Percentiles rank a stretch among this genome's conserved stretches.
phyloP scores from a whole-genome alignment of 2,329 filamentous ascomycete genomes.

The Penicillium sp. region DNA sequence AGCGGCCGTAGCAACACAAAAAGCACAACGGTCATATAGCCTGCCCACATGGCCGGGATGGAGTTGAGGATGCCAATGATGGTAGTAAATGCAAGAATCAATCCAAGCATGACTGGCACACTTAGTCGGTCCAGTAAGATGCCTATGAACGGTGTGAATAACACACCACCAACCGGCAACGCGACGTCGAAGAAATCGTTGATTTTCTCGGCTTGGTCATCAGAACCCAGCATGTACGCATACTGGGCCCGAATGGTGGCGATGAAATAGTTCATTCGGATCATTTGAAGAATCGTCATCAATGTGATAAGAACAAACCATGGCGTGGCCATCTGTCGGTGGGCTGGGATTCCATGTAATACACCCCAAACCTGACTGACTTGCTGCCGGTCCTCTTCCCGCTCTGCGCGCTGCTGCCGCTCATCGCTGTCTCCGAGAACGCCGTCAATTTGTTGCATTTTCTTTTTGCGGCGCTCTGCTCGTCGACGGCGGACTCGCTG shows the following conservation, averaged over 20 bases:
- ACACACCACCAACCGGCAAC: conserved; percentile 71
- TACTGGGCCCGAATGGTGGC: conserved; percentile 82
- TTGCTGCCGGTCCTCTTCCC: conserved; percentile 63
- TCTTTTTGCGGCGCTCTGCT: conserved; percentile 54
- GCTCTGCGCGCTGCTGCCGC: conserved; percentile 51
- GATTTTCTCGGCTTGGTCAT: conserved; percentile 57
- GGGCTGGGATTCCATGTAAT: conserved; percentile 64
- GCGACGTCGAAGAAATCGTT: conserved; percentile 82
- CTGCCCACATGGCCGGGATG: conserved; percentile 58
- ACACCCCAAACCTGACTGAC: conserved; percentile 77
- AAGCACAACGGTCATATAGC: conserved; percentile 69
- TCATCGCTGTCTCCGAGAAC: conserved; percentile 63
- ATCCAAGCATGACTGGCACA: conserved; percentile 62
- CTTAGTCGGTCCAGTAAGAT: conserved; percentile 69
- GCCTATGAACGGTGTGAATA: conserved; percentile 81
- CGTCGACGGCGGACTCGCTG: conserved; percentile 48
- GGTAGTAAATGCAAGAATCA: conserved; percentile 67
- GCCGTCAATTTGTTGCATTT: conserved; percentile 62
- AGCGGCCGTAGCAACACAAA: conserved; percentile 83
- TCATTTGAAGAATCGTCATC: conserved; percentile 73
- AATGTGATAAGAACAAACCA: conserved; percentile 83
- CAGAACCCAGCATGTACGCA: conserved; percentile 62
- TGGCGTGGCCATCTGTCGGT: conserved; percentile 66
- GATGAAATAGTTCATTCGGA: conserved; percentile 86
- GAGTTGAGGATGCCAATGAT: conserved; percentile 70